phyloP scores from a whole-genome alignment of 495 filamentous ascomycete genomes.

The Hyaloscypha variabilis region DNA sequence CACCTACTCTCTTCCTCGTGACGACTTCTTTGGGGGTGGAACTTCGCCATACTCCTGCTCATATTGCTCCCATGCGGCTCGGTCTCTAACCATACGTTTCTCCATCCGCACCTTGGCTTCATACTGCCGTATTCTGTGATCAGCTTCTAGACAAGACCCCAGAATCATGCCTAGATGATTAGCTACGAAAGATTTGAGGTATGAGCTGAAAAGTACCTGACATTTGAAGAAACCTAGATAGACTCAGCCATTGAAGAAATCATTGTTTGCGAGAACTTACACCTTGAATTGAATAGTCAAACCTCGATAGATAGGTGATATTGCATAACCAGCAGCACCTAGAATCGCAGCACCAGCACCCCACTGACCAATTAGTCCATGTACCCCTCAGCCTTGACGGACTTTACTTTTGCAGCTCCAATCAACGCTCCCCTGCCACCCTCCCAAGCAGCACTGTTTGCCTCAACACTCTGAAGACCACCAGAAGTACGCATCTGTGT shows the following conservation, averaged over 20 bases:
- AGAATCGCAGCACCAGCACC: slow-evolving; percentile 59
- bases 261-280: slow-evolving; percentile 43
- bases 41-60: slow-evolving; percentile 40
- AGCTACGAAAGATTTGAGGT: not conserved
- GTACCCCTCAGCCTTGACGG: not conserved
- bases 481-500: slow-evolving; percentile 25
- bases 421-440: slow-evolving; percentile 59
- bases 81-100: slow-evolving; percentile 61
- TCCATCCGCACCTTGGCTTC: slow-evolving; percentile 63
- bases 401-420: slow-evolving; percentile 59
- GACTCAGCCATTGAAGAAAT: slow-evolving; percentile 7
- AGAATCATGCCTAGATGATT: slow-evolving; percentile 65
- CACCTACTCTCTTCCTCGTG: slow-evolving; percentile 5
- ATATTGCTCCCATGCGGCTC: slow-evolving; percentile 60
- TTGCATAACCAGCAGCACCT: slow-evolving; percentile 55
- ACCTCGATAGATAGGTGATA: slow-evolving; percentile 77
- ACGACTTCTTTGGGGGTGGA: slow-evolving; percentile 16
- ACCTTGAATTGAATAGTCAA: slow-evolving; percentile 91
- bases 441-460: slow-evolving; percentile 61
- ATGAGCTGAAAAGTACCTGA: slow-evolving; percentile 47
- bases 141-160: slow-evolving; percentile 83
- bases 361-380: slow-evolving; percentile 47
- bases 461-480: slow-evolving; percentile 54
- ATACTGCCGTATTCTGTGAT: slow-evolving; percentile 72
- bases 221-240: slow-evolving; percentile 77